A percentile compares a stretch with the other conserved stretches of the same genome.
Conservation (phyloP, 768 basidiomycete species). For the Hericium erinaceus region DNA sequence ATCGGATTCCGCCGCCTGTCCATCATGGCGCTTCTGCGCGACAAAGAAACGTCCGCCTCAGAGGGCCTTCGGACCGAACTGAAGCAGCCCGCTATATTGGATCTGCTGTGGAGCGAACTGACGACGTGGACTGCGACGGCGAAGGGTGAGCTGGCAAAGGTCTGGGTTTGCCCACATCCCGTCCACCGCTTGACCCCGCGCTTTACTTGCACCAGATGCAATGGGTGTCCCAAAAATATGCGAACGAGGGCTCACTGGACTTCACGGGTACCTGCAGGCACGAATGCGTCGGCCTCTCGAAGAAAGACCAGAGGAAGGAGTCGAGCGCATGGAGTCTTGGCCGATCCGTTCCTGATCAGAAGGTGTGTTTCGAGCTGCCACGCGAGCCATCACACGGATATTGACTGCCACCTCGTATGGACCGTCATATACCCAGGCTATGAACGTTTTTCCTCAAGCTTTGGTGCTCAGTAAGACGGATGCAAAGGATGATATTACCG, state of each 20-base stretch:
- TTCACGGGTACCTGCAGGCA: conserved; percentile 53
- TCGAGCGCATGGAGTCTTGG: conserved; percentile 35
- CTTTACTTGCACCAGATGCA: conserved; percentile 49
- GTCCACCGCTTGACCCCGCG: conserved; percentile 50
- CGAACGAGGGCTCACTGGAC: conserved; percentile 39
- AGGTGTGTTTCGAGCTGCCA: conserved; percentile 26
- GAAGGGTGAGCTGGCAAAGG: conserved; percentile 31
- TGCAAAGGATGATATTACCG: conserved; percentile 1
- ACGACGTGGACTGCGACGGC: conserved; percentile 39
- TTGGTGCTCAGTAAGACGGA: not conserved
- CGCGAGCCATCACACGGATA: not conserved
- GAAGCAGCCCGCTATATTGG: conserved; percentile 18
- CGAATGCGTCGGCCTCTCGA: conserved; percentile 30
- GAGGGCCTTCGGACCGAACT: conserved; percentile 12
- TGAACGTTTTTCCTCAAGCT: conserved; percentile 6
- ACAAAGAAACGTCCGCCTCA: conserved; percentile 11
- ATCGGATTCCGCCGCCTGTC: conserved; percentile 41
- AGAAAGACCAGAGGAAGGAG: conserved; percentile 16
- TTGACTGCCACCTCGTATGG: not conserved
- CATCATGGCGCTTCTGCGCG: conserved; percentile 29
- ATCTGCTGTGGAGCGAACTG: conserved; percentile 36
- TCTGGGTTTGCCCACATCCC: conserved; percentile 47
- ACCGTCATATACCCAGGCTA: conserved; percentile 3
- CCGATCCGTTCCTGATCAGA: conserved; percentile 49
- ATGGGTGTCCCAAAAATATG: conserved; percentile 25